These are phyloP conservation scores for Amanita pseudoporphyria DNA, from an alignment of 768 basidiomycete genomes.

Conservation along the genomic window DNA sequence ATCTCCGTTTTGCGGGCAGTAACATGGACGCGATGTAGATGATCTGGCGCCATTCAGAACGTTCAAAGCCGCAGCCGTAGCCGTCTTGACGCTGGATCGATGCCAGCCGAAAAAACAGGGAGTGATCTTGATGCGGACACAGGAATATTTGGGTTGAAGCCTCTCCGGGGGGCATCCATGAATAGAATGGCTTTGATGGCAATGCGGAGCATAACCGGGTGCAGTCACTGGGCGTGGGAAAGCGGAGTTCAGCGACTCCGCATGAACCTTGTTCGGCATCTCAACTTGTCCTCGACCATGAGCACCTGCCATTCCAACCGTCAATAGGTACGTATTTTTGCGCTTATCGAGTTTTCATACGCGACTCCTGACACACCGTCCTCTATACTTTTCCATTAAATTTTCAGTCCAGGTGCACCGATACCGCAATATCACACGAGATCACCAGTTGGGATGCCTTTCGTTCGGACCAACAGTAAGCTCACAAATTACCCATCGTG, in stretches of 20 bases:
- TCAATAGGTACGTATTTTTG: not conserved
- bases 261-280: not conserved
- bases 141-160: no score
- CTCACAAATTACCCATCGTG: not conserved
- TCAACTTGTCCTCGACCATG: not conserved
- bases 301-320: not conserved
- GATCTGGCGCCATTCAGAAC: no score
- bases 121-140: no score
- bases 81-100: no score
- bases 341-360: not conserved
- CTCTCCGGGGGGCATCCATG: not conserved
- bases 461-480: not conserved
- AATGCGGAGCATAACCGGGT: slow-evolving; percentile 1
- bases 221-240: not conserved
- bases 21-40: no score
- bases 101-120: no score
- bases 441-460: slow-evolving; percentile 4
- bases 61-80: no score
- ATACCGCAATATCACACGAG: not conserved
- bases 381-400: not conserved
- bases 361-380: not conserved
- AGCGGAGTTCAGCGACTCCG: not conserved
- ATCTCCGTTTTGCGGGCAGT: no score
- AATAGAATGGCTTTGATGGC: not conserved
- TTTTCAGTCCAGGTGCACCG: not conserved